Base-by-base conservation (phyloP, 176 grass and related monocot genomes). In the Cenchrus americanus region DNA sequence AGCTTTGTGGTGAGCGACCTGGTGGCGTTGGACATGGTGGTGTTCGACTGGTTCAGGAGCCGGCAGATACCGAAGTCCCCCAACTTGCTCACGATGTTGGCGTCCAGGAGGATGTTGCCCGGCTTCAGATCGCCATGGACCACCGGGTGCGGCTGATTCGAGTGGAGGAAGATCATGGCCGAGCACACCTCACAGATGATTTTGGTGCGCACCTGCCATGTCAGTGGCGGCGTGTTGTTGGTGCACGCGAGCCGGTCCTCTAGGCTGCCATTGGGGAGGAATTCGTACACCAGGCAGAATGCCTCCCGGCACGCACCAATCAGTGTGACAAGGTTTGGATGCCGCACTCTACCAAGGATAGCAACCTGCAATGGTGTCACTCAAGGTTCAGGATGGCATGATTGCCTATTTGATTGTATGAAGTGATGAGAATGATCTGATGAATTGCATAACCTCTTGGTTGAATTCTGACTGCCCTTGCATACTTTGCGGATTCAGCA, bases 61-160 rank as follows among this genome's bases (percentile, higher is more conserved):
- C 83, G 82, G 69, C 86, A 74, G 80, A 93, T 82, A 52, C 87
- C 91, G 42, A 93, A 87, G 69, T 90, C 91, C 5, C 86, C 71
- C 2, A 93, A 76, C 75, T 93, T 93, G 76, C 91, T 87, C 26
- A 87, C 83, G 6, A 90, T 53, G 47, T 90, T 88, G 71, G 65
- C 69, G 11, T 93, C 88, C 27, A 90, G 88, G 17, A 93, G 87
- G 69, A 93, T 88, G 81, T 93, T 93, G 5, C 42, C 81, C 0
- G 88, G 88, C 49, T 88, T 93, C 63, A 93, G 81, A 57, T 93
- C 91, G 26, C 84, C 85, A 7, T 93, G 91, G 17, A 86, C 91
- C 10, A 90, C 65, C 19, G 83, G 26, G 11, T 93, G 81, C 9
- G 91, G 85, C 57, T 79, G 85, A 81, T 85, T 88, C 18, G 85